Evolutionary conservation across 139 green algal species (phyloP).

Genomic region (Chlorella sp.): DNA sequence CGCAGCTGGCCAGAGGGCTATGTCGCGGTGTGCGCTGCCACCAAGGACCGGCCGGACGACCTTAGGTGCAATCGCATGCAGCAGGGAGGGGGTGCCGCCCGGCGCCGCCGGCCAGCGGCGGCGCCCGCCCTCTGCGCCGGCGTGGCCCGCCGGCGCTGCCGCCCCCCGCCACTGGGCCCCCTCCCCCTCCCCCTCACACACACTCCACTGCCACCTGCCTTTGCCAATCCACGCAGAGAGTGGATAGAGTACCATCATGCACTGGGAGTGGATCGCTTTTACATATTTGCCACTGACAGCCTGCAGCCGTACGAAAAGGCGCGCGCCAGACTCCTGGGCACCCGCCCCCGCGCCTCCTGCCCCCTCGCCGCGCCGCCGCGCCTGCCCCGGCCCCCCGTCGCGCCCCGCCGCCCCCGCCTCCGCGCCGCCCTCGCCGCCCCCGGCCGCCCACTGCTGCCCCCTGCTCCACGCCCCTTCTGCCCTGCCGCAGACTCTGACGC

Average conservation of each 20-base stretch:
- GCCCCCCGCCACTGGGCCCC: too few species aligned
- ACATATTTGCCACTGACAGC: slow-evolving; percentile 31
- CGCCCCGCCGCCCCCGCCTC: not conserved
- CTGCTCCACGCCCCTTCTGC: too few species aligned
- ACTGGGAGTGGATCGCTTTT: slow-evolving; percentile 20
- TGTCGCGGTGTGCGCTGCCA: slow-evolving; percentile 16
- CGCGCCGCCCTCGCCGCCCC: not conserved
- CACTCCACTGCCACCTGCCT: too few species aligned
- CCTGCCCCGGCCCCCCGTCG: not conserved
- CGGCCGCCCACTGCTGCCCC: not conserved
- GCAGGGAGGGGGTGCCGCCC: too few species aligned
- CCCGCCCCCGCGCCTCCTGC: not conserved
- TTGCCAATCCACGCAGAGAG: too few species aligned
- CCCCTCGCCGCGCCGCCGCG: too few species aligned
- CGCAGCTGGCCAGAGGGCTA: too few species aligned
- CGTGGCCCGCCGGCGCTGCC: too few species aligned
- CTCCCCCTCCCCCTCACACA: too few species aligned
- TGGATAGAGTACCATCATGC: slow-evolving; percentile 30
- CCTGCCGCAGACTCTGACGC: not conserved
- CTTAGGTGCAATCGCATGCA: too few species aligned
- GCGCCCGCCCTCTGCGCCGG: too few species aligned
- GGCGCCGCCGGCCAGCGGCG: too few species aligned
- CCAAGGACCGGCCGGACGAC: slow-evolving; percentile 18
- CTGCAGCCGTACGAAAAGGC: not conserved
- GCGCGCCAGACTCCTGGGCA: not conserved